Base-by-base conservation (phyloP, 2,329 filamentous ascomycete species). In the Colletotrichum cuscutae region DNA sequence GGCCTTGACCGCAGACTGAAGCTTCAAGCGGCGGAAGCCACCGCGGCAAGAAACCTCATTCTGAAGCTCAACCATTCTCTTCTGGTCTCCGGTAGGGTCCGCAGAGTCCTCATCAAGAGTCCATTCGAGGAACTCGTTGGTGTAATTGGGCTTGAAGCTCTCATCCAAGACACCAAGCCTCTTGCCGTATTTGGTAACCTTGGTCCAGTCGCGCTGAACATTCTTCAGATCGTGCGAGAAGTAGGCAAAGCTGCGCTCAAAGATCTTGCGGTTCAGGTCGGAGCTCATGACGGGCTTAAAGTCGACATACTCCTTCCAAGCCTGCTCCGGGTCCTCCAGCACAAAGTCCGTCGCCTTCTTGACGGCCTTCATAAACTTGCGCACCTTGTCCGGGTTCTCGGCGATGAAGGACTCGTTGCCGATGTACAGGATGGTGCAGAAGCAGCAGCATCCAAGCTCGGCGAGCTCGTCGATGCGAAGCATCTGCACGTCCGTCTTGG, bases 361-460 rank as follows among this genome's bases (percentile, higher is more conserved):
- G 79, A 93, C 90, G 32, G 93, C 93, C 58, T 88, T 88, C 84
- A 95, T 86, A 83, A 95, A 95, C 56, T 89, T 88, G 71, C 83
- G 82, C 3, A 93, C 90, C 79, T 92, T 91, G 1, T 90, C 91
- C 0, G 90, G 90, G 82, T 94, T 89, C 72, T 89, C 84, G n/a
- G 84, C 80, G 57, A 95, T 82, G 83, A 95, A 95, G 9, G 79
- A 79, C 77, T 95, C 92, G 82, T 95, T 95, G 77, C 91, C 93
- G 75, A 95, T 95, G 86, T 95, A 95, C 53, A 95, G 86, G 80
- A 95, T 93, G 32, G 90, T 91, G 83, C 93, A 95, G 89, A 95
- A 95, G 87, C 93, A 95, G 89, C 93, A 95, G 85, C 93, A 95
- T 62, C 93, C 93, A 3, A 95, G 86, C 81, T 94, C 92, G 42